Evolutionary conservation across 2,329 filamentous ascomycete species (phyloP), one percentile per base, ranked within the genome.

Genomic region (Aspergillus aculeatus): DNA sequence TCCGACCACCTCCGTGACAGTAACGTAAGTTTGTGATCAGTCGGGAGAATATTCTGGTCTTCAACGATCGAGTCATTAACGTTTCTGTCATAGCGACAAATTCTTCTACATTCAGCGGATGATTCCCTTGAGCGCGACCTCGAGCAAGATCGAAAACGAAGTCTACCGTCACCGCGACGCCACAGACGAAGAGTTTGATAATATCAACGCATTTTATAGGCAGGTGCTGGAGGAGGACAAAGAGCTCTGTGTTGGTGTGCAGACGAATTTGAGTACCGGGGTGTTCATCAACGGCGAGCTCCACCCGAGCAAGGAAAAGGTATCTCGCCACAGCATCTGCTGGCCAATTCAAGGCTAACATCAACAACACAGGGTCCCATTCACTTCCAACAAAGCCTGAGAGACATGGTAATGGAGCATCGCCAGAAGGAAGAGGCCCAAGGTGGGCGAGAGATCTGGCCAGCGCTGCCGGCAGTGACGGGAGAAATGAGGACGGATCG

Each of bases 101-200:
- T 87, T 87, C 75, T 84, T 88, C 74, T 86, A 86, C 75, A 84
- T 87, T 60, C 84, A 87, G 70, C 79, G 84, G 57, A 86, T 86
- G 71, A 77, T 87, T 14, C 86, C 86, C 5, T 77, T 77, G 48
- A 77, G 78, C 1, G 78, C 85, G 0, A 79, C 75, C 21, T 80
- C 75, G 48, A 82, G 80, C 6, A 77, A 77, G 41, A 87, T 88
- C 78, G 79, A 80, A 63, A 87, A 88, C 68, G 84, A 88, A 69
- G 84, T 88, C 29, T 88, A 81, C 75, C 81, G 85, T 57, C 83
- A 88, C 77, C 83, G 82, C 68, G 73, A 83, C 67, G 81, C 84
- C 1, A 79, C 78, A 3, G 81, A 87, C 29, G 82, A 83, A 31
- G 81, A 86, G 59, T 88, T 88, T 65, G 73, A 79, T 5, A 72